Evolutionary conservation across 2,329 filamentous ascomycete genomes (phyloP), one percentile per base, ranked within the genome.

Genomic region (Tolypocladium album): DNA sequence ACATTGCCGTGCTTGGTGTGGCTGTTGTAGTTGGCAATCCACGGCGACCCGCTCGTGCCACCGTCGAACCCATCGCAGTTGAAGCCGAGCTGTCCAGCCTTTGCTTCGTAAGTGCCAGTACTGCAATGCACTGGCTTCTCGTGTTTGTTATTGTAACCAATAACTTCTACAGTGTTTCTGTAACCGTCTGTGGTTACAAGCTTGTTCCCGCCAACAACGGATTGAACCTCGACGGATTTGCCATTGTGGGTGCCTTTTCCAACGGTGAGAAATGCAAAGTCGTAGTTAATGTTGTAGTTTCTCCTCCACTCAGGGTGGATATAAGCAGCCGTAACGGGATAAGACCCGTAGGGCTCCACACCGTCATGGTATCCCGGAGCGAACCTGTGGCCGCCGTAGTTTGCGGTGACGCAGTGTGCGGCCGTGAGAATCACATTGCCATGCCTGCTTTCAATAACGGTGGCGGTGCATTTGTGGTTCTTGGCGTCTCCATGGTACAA

Each of bases 391-490:
- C 58, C 61, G 11, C 22, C 56, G 57, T 59, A 59, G 27, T 43
- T 40, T 20, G 56, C 59, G 38, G 47, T 55, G 57, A 62, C 43
- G 59, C 61, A 62, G 55, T 62, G 61, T 8, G 43, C 56, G 13
- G 61, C 61, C n/a, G 61, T 62, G 20, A 62, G 58, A 55, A 62
- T 59, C 7, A 62, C 59, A 45, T 62, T 61, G 34, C 59, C 57
- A 36, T 53, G 42, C 15, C 38, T 34, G 59, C 61, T 62, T 20
- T 59, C 59, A 40, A 62, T 59, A 15, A 62, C 57, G 55, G 59
- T 61, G 31, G 61, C 61, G 7, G 59, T 61, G 59, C 61, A 62
- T 36, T 43, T 59, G 47, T 62, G 61, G 36, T 59, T 17, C n/a
- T 47, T 55, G 34, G 56, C 31, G 24, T 58, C 45, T 15, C 39